phyloP scores from a whole-genome alignment of 2,329 filamentous ascomycete species.

The Colletotrichum sublineola region DNA sequence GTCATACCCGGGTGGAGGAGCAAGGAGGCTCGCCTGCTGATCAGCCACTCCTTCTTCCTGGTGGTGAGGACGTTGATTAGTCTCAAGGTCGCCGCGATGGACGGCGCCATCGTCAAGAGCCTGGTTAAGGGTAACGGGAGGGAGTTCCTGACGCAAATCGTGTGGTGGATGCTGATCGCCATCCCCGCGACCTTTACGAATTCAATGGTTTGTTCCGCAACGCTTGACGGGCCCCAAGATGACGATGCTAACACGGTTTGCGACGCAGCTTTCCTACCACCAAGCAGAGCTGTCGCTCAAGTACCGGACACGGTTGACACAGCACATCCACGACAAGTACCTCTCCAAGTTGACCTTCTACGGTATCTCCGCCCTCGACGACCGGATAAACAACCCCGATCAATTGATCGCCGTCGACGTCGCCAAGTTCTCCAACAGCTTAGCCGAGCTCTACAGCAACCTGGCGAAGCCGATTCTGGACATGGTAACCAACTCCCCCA shows the following conservation, averaged over 20 bases:
- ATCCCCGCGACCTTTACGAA: conserved; percentile 98
- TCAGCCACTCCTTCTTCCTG: conserved; percentile 94
- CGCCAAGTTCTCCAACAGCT: conserved; percentile 93
- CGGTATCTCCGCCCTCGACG: conserved; percentile 92
- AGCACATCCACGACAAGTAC: conserved; percentile 95
- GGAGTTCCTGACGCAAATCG: conserved; percentile 87
- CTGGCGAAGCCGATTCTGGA: conserved; percentile 94
- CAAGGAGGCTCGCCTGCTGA: conserved; percentile 86
- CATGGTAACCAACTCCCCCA: conserved; percentile 69
- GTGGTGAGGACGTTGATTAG: conserved; percentile 92
- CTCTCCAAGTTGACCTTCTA: conserved; percentile 99
- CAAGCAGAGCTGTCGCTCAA: conserved; percentile 94
- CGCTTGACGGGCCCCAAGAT: neutral
- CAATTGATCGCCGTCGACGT: conserved; percentile 98
- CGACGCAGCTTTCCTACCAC: conserved; percentile 87
- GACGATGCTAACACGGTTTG: conserved; percentile 5
- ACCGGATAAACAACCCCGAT: conserved; percentile 98
- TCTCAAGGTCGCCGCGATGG: conserved; percentile 94
- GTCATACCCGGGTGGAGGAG: conserved; percentile 92
- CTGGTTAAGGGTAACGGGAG: conserved; percentile 91
- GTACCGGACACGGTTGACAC: conserved; percentile 93
- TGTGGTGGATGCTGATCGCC: conserved; percentile 99
- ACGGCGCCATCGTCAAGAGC: conserved; percentile 92
- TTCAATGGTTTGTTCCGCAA: conserved; percentile 80
- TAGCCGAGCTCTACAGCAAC: conserved; percentile 96